Conservation (phyloP, 805 yeast species). For the Brettanomyces anomalus region DNA sequence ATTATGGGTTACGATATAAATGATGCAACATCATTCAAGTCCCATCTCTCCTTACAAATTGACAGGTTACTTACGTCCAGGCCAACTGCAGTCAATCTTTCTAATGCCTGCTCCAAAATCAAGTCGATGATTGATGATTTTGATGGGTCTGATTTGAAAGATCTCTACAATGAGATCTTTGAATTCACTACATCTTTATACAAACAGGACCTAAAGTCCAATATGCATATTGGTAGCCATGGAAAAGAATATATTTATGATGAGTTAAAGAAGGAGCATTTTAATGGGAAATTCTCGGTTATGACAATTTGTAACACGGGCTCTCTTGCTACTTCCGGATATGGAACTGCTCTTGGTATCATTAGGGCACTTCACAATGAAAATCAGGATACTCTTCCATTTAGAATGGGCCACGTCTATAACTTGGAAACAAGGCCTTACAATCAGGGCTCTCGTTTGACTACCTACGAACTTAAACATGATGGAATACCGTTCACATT, state of each 20-base stretch:
- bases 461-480: constrained; percentile 82
- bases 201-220: constrained; percentile 72
- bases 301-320: constrained; percentile 96
- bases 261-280: constrained; percentile 35
- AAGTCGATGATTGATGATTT: constrained; percentile 17
- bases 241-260: constrained; percentile 64
- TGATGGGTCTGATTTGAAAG: constrained; percentile 10
- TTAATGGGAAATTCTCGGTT: constrained; percentile 63
- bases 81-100: constrained; percentile 92
- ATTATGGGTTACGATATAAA: constrained; percentile 20
- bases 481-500: constrained; percentile 84
- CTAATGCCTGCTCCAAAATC: constrained; percentile 60
- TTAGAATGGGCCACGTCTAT: constrained; percentile 60
- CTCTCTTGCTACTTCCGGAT: constrained; percentile 93
- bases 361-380: constrained; percentile 57
- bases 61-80: constrained; percentile 67
- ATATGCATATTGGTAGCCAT: constrained; percentile 66
- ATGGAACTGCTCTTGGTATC: constrained; percentile 94
- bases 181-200: constrained; percentile 47
- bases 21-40: constrained; percentile 23
- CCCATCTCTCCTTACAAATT: constrained; percentile 36
- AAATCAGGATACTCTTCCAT: constrained; percentile 17
- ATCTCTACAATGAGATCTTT: constrained; percentile 26
- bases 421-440: constrained; percentile 95
- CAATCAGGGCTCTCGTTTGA: constrained; percentile 90